Conservation (phyloP, 2,329 filamentous ascomycete species). For the Hypoxylon sp. region DNA sequence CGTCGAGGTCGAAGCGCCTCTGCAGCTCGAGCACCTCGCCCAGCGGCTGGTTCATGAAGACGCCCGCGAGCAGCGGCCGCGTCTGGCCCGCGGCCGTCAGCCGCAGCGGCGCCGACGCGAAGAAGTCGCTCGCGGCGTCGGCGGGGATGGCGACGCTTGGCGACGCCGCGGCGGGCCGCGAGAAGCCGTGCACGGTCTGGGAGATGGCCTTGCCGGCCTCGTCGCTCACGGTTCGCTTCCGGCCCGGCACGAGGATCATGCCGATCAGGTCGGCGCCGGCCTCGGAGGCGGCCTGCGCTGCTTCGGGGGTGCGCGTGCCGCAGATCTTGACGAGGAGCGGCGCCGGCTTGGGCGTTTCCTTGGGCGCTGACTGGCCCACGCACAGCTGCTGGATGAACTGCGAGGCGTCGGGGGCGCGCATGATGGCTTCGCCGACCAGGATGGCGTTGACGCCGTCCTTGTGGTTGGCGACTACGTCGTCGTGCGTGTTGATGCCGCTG, state of each 20-base stretch:
- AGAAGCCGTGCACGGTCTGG: conserved; percentile 70
- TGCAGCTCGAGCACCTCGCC: conserved; percentile 83
- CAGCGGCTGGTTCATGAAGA: conserved; percentile 91
- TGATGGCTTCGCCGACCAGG: conserved; percentile 93
- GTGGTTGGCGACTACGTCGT: conserved; percentile 88
- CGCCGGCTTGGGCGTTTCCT: conserved; percentile 47
- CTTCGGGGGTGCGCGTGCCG: conserved; percentile 84
- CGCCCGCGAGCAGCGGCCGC: conserved; percentile 83
- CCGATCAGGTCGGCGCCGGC: conserved; percentile 91
- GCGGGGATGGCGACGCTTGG: conserved; percentile 40
- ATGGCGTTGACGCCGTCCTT: conserved; percentile 91
- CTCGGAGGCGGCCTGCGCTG: conserved; percentile 79
- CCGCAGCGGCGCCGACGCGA: conserved; percentile 60
- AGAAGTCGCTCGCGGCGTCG: conserved; percentile 70
- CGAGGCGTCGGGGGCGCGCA: conserved; percentile 85
- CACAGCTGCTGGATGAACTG: conserved; percentile 86
- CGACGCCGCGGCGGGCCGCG: conserved; percentile 47
- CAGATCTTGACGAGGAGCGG: conserved; percentile 89
- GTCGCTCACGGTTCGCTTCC: conserved; percentile 80
- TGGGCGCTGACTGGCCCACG: conserved; percentile 58
- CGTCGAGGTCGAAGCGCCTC: conserved; percentile 77
- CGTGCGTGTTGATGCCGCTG: conserved; percentile 88
- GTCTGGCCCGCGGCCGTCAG: conserved; percentile 54
- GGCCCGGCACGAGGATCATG: conserved; percentile 86
- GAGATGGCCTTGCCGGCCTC: conserved; percentile 85